Base-by-base conservation (phyloP, 2,329 filamentous ascomycete genomes). In the Zarea fungicola region DNA sequence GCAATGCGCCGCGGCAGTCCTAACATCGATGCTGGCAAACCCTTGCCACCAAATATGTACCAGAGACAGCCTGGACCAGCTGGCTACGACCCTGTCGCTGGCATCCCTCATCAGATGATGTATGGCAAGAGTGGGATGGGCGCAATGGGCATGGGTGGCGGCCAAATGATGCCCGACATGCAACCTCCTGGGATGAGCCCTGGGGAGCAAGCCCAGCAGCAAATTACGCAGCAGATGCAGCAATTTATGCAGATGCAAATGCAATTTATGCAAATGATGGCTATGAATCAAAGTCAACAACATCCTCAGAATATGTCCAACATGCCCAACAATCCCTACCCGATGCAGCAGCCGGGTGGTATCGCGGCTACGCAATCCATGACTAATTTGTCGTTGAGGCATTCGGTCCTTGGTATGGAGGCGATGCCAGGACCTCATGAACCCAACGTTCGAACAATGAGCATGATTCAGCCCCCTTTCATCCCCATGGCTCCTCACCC, bases 241-340 rank as follows among this genome's bases (percentile, higher is more conserved):
- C 84, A 89, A 59, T 90, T 92, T 69, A 90, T 92, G 86, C 85
- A 90, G 62, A 89, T 93, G 84, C 89, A 95, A 64, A 91, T 95
- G 85, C 87, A 95, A 63, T 90, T 90, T 68, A 92, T 95, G 85
- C 86, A 91, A 60, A 85, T 89, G 81, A 87, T 89, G 77, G 74
- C 75, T 1, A 57, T 62, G 42, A 71, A 70, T 52, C 63, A 63
- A 48, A 60, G 55, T 25, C 55, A 36, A 52, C 53, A 65, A 65
- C 45, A 46, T 11, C 46, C 52, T 14, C 52, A 50, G 13, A 32
- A 16, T 19, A 60, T 62, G 60, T 60, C 61, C 35, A 36, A 48
- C 14, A 69, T 71, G 48, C 53, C 65, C 65, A 48, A 49, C 18
- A 45, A 53, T 31, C 56, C 54, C 28, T 56, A 53, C 29, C 59